These are phyloP conservation scores for Cyberlindnera xylosilytica DNA, from an alignment of 805 yeast species.

Conservation along the genomic window DNA sequence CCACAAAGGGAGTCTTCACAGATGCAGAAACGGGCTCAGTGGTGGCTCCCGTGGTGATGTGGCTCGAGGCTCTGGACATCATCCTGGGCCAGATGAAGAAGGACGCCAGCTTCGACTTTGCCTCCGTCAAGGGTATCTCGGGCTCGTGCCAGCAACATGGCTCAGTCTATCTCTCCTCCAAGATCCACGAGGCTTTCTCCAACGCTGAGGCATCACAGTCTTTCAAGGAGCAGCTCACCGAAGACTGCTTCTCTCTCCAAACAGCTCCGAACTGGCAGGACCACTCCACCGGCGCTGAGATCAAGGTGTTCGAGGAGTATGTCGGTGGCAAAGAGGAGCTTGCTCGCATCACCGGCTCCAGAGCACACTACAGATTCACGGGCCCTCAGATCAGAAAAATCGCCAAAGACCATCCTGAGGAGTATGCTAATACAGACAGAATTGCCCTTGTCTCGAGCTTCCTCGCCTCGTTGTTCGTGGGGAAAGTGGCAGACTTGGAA, in stretches of 20 bases:
- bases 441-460: conserved; percentile 80
- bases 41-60: conserved; percentile 81
- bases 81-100: conserved; percentile 49
- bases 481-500: conserved; percentile 62
- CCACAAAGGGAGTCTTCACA: conserved; percentile 70
- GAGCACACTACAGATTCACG: conserved; percentile 86
- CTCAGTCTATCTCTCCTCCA: conserved; percentile 71
- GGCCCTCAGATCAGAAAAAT: conserved; percentile 88
- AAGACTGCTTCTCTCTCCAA: conserved; percentile 54
- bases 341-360: conserved; percentile 75
- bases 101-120: conserved; percentile 51
- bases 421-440: conserved; percentile 53
- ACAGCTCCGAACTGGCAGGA: conserved; percentile 94
- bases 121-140: conserved; percentile 58
- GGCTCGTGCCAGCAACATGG: conserved; percentile 96
- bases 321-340: conserved; percentile 59
- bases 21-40: conserved; percentile 56
- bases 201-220: conserved; percentile 31
- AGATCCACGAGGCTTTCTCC: conserved; percentile 41
- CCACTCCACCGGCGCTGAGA: conserved; percentile 76
- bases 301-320: conserved; percentile 53
- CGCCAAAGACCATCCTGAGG: conserved; percentile 46
- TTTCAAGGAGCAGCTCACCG: conserved; percentile 46
- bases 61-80: conserved; percentile 79
- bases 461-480: conserved; percentile 66